Evolutionary conservation across 2,329 filamentous ascomycete genomes (phyloP), one percentile per base, ranked within the genome.

Genomic region (Phialophora verrucosa): DNA sequence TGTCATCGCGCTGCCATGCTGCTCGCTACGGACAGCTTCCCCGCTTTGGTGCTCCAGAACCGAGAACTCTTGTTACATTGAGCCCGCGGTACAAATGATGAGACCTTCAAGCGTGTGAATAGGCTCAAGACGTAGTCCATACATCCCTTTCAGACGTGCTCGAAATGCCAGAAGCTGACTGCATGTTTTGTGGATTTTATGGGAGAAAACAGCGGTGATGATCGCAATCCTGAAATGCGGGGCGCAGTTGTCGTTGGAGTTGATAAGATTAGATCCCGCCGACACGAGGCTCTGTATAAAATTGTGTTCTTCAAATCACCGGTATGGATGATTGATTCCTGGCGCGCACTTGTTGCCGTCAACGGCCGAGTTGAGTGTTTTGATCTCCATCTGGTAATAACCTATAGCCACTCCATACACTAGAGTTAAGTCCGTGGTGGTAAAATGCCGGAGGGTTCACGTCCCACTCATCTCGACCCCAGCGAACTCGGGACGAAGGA

Each of bases 401-500:
- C 25, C 0, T 51, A 51, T 51, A 20, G 1, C 4, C 47, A 8
- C 5, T 23, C 20, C 2, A 23, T 8, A 5, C 8, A 44, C 17
- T n/a, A 5, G 17, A 44, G 38, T n/a, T n/a, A 44, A 5, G 17
- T 20, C 3, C 38, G 38, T 4, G n/a, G 6, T 14, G 1, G 23
- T 31, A 35, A 55, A 20, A 65, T 61, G 57, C 20, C 14, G 6
- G 55, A 59, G 20, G 31, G 68, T 82, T 66, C 65, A 17, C 65
- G 57, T n/a, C 89, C 89, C n/a, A 79, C 79, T 1, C 87, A 90
- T 73, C 88, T 97, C 29, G 86, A 90, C 71, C 91, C 93, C 20
- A 96, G 85, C 83, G 76, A 87, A 77, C 86, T 98, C 32, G 94
- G 94, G 59, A 97, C 92, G 32, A 96, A 92, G 79, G 89, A 94